These are phyloP conservation scores for Wickerhamiella slavikovae DNA, from an alignment of 805 yeast genomes.

Conservation along the genomic window DNA sequence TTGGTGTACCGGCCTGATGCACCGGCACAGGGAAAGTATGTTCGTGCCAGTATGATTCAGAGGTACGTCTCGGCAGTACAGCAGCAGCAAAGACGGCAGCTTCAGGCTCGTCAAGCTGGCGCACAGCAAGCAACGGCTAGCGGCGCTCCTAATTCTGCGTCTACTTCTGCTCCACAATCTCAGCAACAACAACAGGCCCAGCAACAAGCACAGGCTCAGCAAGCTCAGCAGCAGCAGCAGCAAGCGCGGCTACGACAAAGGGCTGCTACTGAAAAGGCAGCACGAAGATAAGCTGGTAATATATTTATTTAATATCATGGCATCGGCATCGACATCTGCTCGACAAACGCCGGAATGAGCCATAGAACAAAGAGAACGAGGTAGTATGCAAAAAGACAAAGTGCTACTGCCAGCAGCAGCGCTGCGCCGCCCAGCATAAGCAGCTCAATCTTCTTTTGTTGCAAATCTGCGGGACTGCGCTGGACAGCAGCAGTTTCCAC, in stretches of 20 bases:
- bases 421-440: too few relatives aligned
- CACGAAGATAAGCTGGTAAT: not conserved
- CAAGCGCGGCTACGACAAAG: not conserved
- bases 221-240: slow-evolving; percentile 1
- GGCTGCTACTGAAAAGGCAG: not conserved
- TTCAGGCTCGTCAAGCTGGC: slow-evolving; percentile 1
- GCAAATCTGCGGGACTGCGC: slow-evolving; percentile 7
- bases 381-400: slow-evolving; percentile 1
- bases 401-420: too few relatives aligned
- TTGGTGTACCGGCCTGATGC: slow-evolving; percentile 55
- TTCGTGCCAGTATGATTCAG: slow-evolving; percentile 18
- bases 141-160: not conserved
- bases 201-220: slow-evolving; percentile 1
- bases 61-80: slow-evolving; percentile 11
- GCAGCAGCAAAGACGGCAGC: slow-evolving; percentile 7
- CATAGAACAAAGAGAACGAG: not conserved
- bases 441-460: too few relatives aligned
- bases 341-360: slow-evolving; percentile 2
- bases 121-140: too few relatives aligned
- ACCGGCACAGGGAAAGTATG: slow-evolving; percentile 27
- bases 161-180: slow-evolving; percentile 3
- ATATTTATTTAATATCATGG: not conserved
- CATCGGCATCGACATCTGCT: not conserved
- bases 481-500: slow-evolving; percentile 6
- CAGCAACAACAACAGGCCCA: slow-evolving; percentile 3